Percentiles rank a stretch among this genome's conserved stretches.
These are phyloP conservation scores for Tuber borchii DNA, from an alignment of 495 filamentous ascomycete genomes.

Conservation along the genomic window DNA sequence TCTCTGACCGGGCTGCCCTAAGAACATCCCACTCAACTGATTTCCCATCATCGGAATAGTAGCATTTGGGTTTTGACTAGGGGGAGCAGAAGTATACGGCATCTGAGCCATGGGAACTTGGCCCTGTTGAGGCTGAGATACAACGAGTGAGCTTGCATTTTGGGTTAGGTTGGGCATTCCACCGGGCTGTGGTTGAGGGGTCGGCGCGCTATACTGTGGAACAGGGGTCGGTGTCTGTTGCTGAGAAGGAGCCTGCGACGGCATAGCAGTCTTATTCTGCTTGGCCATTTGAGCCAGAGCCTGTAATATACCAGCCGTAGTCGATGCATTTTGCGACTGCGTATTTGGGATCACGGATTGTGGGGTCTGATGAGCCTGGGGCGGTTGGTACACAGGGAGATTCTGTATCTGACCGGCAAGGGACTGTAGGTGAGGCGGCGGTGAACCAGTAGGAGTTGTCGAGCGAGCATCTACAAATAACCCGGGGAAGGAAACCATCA, in stretches of 20 bases:
- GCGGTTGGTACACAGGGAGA: constrained; percentile 42
- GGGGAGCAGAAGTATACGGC: constrained; percentile 42
- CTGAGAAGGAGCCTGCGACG: constrained; percentile 48
- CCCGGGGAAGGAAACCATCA: constrained; percentile 32
- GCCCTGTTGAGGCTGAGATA: constrained; percentile 24
- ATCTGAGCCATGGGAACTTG: constrained; percentile 29
- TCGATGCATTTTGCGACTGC: constrained; percentile 48
- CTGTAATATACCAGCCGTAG: constrained; percentile 67
- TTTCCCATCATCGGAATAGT: constrained; percentile 34
- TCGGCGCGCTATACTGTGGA: constrained; percentile 39
- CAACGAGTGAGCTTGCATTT: constrained; percentile 32
- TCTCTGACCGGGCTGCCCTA: constrained; percentile 22
- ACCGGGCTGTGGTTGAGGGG: constrained; percentile 31
- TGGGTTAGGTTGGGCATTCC: constrained; percentile 28
- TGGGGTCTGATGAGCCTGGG: constrained; percentile 35
- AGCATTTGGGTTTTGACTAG: constrained; percentile 40
- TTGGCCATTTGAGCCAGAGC: constrained; percentile 80
- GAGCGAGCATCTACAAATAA: constrained; percentile 54
- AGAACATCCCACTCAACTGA: constrained; percentile 36
- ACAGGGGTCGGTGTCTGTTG: constrained; percentile 51
- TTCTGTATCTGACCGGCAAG: constrained; percentile 43
- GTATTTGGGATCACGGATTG: constrained; percentile 23
- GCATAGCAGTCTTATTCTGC: constrained; percentile 60
- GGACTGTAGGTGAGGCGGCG: constrained; percentile 55
- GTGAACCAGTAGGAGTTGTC: constrained; percentile 74